Evolutionary conservation across 2,329 filamentous ascomycete genomes (phyloP).

Genomic region (Penicillium sp.): DNA sequence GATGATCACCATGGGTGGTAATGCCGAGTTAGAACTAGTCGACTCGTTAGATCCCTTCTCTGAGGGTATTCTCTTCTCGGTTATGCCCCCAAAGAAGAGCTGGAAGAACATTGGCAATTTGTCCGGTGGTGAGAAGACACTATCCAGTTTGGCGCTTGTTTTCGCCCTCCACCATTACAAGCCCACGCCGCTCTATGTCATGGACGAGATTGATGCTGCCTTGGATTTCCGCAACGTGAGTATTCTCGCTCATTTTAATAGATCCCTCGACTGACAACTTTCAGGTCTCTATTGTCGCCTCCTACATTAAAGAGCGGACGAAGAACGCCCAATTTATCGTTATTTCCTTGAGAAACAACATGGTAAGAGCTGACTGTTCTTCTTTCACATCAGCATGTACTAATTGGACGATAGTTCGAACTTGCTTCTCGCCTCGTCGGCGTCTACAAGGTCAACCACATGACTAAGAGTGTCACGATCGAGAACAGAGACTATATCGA

Average conservation of each 20-base stretch:
- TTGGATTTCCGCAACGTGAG: conserved; percentile 96
- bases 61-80: conserved; percentile 92
- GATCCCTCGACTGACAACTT: conserved; percentile 6
- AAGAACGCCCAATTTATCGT: conserved; percentile 99
- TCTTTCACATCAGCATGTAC: background rate
- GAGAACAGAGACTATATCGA: conserved; percentile 74
- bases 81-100: conserved; percentile 99
- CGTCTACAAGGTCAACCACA: conserved; percentile 99
- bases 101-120: conserved; percentile 99
- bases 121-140: conserved; percentile 93
- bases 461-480: conserved; percentile 88
- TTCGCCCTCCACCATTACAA: conserved; percentile 98
- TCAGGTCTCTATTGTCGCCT: conserved; percentile 92
- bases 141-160: conserved; percentile 88
- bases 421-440: conserved; percentile 90
- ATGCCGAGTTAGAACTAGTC: conserved; percentile 93
- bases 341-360: conserved; percentile 96
- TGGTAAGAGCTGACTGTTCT: conserved; percentile 48
- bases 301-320: conserved; percentile 97
- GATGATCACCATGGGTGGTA: conserved; percentile 99
- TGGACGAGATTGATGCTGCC: conserved; percentile 99
- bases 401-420: conserved; percentile 59
- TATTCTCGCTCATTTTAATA: conserved; percentile 22
- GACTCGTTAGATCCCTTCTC: conserved; percentile 95
- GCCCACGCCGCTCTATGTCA: conserved; percentile 94